These are phyloP conservation scores for Vigna hirtella DNA, from an alignment of 306 rosid genomes.

Conservation along the genomic window DNA sequence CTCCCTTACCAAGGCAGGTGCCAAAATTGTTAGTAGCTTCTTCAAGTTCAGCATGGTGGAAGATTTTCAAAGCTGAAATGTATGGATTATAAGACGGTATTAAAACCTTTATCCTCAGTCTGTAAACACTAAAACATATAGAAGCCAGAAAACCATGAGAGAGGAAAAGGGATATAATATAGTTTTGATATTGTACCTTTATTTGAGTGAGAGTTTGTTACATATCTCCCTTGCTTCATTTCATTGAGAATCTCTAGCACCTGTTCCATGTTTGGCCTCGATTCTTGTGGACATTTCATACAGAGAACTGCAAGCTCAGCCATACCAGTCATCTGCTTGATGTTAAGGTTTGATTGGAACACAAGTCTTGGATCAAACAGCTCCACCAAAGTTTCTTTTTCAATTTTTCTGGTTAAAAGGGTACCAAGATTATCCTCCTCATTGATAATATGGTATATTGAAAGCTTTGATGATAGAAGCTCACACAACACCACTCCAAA, in stretches of 20 bases:
- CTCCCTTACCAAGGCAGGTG: constrained; percentile 62
- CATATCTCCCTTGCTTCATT: constrained; percentile 21
- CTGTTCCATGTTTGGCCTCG: constrained; percentile 39
- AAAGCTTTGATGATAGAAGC: constrained; percentile 32
- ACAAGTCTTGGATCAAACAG: constrained; percentile 32
- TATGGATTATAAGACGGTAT: constrained; percentile 1
- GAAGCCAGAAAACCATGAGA: neutral
- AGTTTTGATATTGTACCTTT: constrained; percentile 11
- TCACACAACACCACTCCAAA: constrained; percentile 46
- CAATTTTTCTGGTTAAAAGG: neutral
- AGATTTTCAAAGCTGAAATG: constrained; percentile 39
- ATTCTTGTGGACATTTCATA: constrained; percentile 30
- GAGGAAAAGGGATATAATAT: neutral
- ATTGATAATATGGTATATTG: neutral
- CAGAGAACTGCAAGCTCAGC: constrained; percentile 37
- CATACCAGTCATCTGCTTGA: constrained; percentile 5
- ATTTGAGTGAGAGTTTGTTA: neutral
- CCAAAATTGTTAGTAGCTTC: constrained; percentile 57
- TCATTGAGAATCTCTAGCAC: constrained; percentile 32
- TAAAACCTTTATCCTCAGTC: neutral
- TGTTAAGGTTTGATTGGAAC: constrained; percentile 12
- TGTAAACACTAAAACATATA: neutral
- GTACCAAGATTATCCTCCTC: neutral
- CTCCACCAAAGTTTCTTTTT: constrained; percentile 26
- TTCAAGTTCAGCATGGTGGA: constrained; percentile 35